Percentiles rank a stretch among this genome's conserved stretches.
phyloP scores from a whole-genome alignment of 2,329 filamentous ascomycete species.

The Exophiala oligosperma region DNA sequence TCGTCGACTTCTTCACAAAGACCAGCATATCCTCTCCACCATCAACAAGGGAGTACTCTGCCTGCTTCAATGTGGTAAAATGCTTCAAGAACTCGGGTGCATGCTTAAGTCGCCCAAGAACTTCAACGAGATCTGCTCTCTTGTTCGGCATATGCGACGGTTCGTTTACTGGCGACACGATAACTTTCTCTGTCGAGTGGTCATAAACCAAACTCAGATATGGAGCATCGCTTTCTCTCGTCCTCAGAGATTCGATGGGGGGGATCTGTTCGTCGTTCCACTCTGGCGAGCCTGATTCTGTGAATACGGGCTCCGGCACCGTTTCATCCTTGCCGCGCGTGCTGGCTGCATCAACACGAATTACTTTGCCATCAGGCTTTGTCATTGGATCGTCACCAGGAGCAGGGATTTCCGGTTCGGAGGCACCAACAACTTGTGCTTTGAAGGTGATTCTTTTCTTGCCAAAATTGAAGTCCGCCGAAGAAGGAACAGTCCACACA shows the following conservation, averaged over 20 bases:
- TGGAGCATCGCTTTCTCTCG: constrained; percentile 12
- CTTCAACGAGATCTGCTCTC: constrained; percentile 32
- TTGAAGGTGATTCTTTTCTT: constrained; percentile 18
- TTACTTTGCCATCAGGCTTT: neutral
- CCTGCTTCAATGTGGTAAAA: constrained; percentile 38
- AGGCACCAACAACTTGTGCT: neutral
- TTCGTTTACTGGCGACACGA: constrained; percentile 23
- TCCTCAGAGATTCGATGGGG: constrained; percentile 15
- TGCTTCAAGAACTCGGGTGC: constrained; percentile 44
- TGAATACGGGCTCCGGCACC: constrained; percentile 19
- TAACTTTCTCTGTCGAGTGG: constrained; percentile 24
- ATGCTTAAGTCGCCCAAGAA: constrained; percentile 40
- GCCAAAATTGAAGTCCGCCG: constrained; percentile 13
- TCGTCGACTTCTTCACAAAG: constrained; percentile 19
- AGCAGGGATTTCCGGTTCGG: neutral
- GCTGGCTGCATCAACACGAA: neutral
- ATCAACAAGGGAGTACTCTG: constrained; percentile 45
- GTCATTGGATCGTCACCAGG: neutral
- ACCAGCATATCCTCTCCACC: constrained; percentile 38
- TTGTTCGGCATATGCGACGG: constrained; percentile 3
- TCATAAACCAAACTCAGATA: constrained; percentile 24
- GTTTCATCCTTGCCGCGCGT: neutral
- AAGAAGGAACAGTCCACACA: constrained; percentile 15
- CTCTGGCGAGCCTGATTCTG: constrained; percentile 12
- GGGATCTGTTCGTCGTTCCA: constrained; percentile 27